Evolutionary conservation across 2,329 filamentous ascomycete genomes (phyloP).

Genomic region (Pezicula radicicola): DNA sequence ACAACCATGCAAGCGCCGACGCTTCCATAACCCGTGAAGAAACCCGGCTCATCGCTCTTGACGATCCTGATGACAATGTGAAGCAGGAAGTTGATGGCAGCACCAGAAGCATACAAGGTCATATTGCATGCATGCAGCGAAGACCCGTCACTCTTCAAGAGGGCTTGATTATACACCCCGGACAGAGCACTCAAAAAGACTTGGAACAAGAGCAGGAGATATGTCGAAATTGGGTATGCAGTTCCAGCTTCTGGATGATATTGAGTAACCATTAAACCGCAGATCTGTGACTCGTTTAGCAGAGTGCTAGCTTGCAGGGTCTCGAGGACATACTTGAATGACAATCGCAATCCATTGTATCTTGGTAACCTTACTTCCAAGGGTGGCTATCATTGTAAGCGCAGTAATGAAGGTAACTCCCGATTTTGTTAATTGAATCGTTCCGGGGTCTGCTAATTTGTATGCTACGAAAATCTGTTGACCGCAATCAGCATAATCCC

Average conservation of each 20-base stretch:
- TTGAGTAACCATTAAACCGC: constrained; percentile 29
- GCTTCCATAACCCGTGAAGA: constrained; percentile 16
- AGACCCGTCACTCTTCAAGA: constrained; percentile 28
- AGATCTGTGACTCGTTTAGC: constrained; percentile 13
- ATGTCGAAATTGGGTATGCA: constrained; percentile 27
- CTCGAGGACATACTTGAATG: constrained; percentile 22
- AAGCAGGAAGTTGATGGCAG: constrained; percentile 26
- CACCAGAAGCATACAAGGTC: constrained; percentile 28
- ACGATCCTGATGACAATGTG: constrained; percentile 21
- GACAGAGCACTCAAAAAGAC: constrained; percentile 29
- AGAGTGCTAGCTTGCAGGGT: background rate
- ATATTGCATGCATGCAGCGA: constrained; percentile 32
- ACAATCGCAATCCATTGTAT: constrained; percentile 31
- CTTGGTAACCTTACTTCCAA: constrained; percentile 24
- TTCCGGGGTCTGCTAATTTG: constrained; percentile 30
- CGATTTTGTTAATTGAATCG: constrained; percentile 29
- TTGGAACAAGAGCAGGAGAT: constrained; percentile 29
- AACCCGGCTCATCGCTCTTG: constrained; percentile 26
- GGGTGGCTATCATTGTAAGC: constrained; percentile 26
- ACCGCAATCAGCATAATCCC: constrained; percentile 7
- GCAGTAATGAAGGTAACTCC: constrained; percentile 30
- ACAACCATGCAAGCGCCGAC: constrained; percentile 29
- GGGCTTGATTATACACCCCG: constrained; percentile 32
- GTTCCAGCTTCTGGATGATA: constrained; percentile 26
- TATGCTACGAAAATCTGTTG: constrained; percentile 29